These are phyloP conservation scores for Quercus lobata DNA, from an alignment of 331 rosid species.

Conservation along the genomic window DNA sequence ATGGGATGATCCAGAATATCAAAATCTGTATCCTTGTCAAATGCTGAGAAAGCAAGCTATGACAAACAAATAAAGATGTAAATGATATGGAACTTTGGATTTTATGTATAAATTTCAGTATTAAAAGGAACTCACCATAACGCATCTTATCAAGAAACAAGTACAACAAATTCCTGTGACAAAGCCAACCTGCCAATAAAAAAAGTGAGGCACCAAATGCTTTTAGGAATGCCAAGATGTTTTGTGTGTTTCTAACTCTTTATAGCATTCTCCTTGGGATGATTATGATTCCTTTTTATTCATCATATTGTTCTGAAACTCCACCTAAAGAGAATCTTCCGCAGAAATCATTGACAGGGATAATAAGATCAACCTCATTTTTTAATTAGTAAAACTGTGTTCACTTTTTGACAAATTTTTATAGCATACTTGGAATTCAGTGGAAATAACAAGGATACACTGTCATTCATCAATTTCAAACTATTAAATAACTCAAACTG, in stretches of 20 bases:
- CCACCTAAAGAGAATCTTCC: neutral
- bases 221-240: neutral
- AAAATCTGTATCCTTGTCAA: constrained; percentile 41
- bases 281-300: neutral
- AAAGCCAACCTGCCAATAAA: constrained; percentile 61
- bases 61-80: constrained; percentile 18
- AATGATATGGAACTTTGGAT: neutral
- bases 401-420: neutral
- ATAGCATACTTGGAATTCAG: neutral
- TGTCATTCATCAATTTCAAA: constrained; percentile 2
- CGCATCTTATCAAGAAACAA: constrained; percentile 79
- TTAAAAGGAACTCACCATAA: constrained; percentile 50
- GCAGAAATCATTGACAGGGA: neutral
- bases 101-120: neutral
- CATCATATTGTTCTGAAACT: neutral
- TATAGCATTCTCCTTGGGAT: neutral
- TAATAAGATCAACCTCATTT: neutral
- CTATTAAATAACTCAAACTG: neutral
- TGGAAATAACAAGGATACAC: neutral
- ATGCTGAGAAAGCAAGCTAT: constrained; percentile 67
- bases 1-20: constrained; percentile 64
- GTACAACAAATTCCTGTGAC: constrained; percentile 71
- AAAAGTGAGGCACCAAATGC: constrained; percentile 13
- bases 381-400: neutral
- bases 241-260: neutral